A percentile compares a stretch with the other conserved stretches of the same genome.
Conservation (phyloP, 164 flowering plant genomes). For the Magnolia changhungtana region DNA sequence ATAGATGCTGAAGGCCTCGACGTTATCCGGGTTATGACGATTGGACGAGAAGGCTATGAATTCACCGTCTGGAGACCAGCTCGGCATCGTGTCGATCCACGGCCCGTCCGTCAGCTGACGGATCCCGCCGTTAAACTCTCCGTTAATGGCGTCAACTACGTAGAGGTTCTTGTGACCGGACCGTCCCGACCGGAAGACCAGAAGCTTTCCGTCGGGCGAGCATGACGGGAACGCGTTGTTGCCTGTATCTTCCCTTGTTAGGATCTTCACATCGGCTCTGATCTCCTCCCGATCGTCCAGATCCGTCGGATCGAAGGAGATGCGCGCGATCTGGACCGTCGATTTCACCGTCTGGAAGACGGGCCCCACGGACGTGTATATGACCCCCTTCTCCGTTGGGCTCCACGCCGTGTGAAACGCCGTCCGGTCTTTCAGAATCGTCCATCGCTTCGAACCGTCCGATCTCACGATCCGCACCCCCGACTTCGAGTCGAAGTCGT, state of each 20-base stretch:
- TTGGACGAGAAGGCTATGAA: constrained; percentile 76
- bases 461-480: constrained; percentile 56
- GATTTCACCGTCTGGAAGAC: constrained; percentile 45
- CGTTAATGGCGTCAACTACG: constrained; percentile 65
- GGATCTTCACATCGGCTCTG: constrained; percentile 44
- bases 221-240: constrained; percentile 85
- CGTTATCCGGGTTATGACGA: constrained; percentile 19
- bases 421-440: constrained; percentile 36
- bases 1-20: constrained; percentile 46
- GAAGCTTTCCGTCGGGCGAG: constrained; percentile 73
- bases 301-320: constrained; percentile 37
- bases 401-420: constrained; percentile 72
- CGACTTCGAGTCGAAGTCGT: constrained; percentile 31
- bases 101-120: constrained; percentile 73
- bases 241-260: constrained; percentile 65
- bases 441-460: constrained; percentile 74
- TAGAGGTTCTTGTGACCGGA: constrained; percentile 77
- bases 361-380: constrained; percentile 74
- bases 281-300: constrained; percentile 40
- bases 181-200: constrained; percentile 79
- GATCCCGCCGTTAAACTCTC: constrained; percentile 40
- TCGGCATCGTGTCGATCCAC: constrained; percentile 94
- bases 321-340: constrained; percentile 77
- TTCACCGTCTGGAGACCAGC: constrained; percentile 82
- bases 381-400: constrained; percentile 47